Evolutionary conservation across 805 yeast species (phyloP).

Genomic region (Teunomyces kruisii): DNA sequence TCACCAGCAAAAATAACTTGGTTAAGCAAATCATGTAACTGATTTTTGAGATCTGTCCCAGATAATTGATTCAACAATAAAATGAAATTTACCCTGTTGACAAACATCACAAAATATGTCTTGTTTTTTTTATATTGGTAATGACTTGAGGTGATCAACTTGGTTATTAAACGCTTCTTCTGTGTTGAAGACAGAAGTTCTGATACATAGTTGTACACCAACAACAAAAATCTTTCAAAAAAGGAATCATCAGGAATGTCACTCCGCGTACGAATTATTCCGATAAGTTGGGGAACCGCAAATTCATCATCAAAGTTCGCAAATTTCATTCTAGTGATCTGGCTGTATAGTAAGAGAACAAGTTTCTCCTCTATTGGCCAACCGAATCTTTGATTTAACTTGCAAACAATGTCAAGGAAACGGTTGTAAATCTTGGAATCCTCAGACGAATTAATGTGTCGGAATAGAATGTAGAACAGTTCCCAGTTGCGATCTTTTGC

Average conservation of each 20-base stretch:
- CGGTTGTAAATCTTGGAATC: slow-evolving; percentile 20
- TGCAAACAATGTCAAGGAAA: slow-evolving; percentile 28
- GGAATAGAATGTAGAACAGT: slow-evolving; percentile 22
- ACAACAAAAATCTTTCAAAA: slow-evolving; percentile 37
- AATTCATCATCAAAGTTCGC: slow-evolving; percentile 38
- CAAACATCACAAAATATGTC: slow-evolving; percentile 29
- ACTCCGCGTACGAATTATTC: slow-evolving; percentile 20
- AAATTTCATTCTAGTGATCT: slow-evolving; percentile 32
- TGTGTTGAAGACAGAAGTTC: slow-evolving; percentile 18
- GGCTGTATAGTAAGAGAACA: slow-evolving; percentile 27
- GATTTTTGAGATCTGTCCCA: slow-evolving; percentile 30
- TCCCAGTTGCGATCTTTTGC: slow-evolving; percentile 21
- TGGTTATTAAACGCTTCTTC: slow-evolving; percentile 32
- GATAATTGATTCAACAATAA: slow-evolving; percentile 35
- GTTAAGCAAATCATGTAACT: slow-evolving; percentile 23
- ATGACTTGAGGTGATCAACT: slow-evolving; percentile 39
- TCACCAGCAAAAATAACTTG: slow-evolving; percentile 17
- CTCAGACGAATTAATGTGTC: slow-evolving; percentile 10
- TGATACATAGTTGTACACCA: slow-evolving; percentile 34
- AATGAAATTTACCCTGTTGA: slow-evolving; percentile 38
- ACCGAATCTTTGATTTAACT: slow-evolving; percentile 20
- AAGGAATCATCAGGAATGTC: slow-evolving; percentile 28
- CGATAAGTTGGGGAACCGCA: slow-evolving; percentile 21
- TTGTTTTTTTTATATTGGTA: slow-evolving; percentile 28
- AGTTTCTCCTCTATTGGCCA: slow-evolving; percentile 38